Evolutionary conservation across 225 moss, liverwort and hornwort species (phyloP), one percentile per base, ranked within the genome.

Genomic region (Pseudoscleropodium purum): DNA sequence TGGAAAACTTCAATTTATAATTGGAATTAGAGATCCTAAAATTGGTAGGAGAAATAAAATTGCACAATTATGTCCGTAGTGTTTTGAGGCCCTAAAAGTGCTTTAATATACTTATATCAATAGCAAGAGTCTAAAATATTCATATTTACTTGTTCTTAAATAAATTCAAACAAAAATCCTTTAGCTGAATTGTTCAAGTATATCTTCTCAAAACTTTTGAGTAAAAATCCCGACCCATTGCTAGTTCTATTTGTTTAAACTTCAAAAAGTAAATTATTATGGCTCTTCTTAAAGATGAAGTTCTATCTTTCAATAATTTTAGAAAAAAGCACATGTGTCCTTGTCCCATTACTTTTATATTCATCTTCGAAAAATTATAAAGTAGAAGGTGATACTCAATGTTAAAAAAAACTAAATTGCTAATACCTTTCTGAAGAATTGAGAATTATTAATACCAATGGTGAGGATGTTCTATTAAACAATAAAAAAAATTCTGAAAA

Each of bases 51-150:
- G 2, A 45, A 3, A 6, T 29, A 11, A 10, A 30, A 23, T 59
- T 59, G 23, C 10, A 59, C 10, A 18, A 4, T 18, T 2, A 6
- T 6, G 12, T 49, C 0, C 11, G 0, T 5, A 0, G 4, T 74
- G 6, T 30, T 74, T 74, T 6, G 2, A 10, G 11, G 18, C 6
- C 18, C 30, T 11, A 10, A 30, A 75, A 18, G 0, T 45, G 3
- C 47, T 47, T 30, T 11, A 30, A 18, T 31, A 31, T 75, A 47
- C 8, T 31, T 11, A 4, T 47, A 47, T 19, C 1, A 0, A 47
- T 11, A 47, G 7, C 9, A 30, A 75, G 19, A 59, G 21, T 18
- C 4, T 30, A 31, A 19, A 47, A 31, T 30, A 18, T 11, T 75
- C 18, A 31, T 47, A 11, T 47, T 47, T 18, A 2, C 3, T 31